These are phyloP conservation scores for Citrus reticulata DNA, from an alignment of 345 rosid genomes.

Conservation along the genomic window DNA sequence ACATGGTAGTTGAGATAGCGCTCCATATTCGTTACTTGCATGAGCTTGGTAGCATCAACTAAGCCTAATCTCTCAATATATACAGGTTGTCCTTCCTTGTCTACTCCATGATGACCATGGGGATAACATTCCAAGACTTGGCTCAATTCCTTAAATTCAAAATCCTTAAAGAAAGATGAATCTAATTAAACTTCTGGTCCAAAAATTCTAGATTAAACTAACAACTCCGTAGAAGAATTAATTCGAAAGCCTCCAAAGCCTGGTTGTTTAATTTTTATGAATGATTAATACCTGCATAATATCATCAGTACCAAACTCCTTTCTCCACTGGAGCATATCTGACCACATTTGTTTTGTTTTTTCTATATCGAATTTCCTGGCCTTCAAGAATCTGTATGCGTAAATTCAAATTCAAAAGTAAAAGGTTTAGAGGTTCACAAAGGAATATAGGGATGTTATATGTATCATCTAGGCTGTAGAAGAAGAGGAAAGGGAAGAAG, in stretches of 20 bases:
- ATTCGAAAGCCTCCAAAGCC: no score
- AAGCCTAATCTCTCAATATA: constrained; percentile 85
- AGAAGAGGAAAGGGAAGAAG: no score
- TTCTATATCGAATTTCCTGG: constrained; percentile 86
- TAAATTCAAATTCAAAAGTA: neutral
- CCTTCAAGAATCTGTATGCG: constrained; percentile 71
- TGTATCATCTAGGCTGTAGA: neutral
- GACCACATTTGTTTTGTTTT: constrained; percentile 95
- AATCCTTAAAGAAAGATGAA: constrained; percentile 43
- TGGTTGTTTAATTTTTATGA: neutral
- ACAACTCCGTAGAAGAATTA: neutral
- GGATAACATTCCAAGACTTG: constrained; percentile 78
- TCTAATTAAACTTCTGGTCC: neutral
- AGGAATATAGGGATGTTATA: neutral
- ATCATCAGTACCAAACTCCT: constrained; percentile 73
- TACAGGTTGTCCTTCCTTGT: constrained; percentile 89
- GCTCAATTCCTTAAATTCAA: constrained; percentile 63
- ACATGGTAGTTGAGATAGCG: constrained; percentile 92
- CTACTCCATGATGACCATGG: constrained; percentile 95
- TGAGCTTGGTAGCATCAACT: constrained; percentile 78
- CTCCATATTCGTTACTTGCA: constrained; percentile 94
- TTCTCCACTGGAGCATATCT: constrained; percentile 89
- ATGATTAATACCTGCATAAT: constrained; percentile 52
- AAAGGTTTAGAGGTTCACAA: constrained; percentile 4
- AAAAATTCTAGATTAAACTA: neutral